These are phyloP conservation scores for Picea abies DNA, from an alignment of 83 land plant species.

Conservation along the genomic window DNA sequence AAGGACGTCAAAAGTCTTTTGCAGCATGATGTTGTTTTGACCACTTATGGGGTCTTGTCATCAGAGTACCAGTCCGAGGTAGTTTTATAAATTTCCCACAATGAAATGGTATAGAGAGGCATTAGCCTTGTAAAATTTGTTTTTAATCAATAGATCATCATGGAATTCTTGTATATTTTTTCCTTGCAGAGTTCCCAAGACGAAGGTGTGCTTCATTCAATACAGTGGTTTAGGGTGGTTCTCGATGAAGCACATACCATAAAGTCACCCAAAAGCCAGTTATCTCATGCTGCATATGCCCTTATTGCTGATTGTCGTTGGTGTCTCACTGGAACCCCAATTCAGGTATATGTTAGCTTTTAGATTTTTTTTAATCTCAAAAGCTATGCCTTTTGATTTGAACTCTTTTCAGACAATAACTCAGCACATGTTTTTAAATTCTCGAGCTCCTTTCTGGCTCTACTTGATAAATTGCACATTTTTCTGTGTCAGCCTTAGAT, in stretches of 20 bases:
- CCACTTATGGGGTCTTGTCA: slow-evolving; percentile 93
- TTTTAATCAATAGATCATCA: neutral
- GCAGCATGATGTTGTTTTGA: slow-evolving; percentile 81
- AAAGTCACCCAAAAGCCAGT: slow-evolving; percentile 74
- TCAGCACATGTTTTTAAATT: neutral
- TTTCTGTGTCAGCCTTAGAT: neutral
- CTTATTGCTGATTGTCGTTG: slow-evolving; percentile 84
- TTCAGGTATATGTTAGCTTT: slow-evolving; percentile 59
- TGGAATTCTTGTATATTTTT: slow-evolving; percentile 1
- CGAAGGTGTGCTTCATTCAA: slow-evolving; percentile 75
- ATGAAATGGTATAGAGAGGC: neutral
- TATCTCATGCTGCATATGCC: slow-evolving; percentile 83
- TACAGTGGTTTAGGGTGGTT: slow-evolving; percentile 89
- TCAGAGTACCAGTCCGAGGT: slow-evolving; percentile 84
- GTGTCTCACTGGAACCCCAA: slow-evolving; percentile 98
- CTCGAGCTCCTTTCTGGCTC: neutral
- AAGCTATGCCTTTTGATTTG: neutral
- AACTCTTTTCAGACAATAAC: neutral
- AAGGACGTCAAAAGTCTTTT: slow-evolving; percentile 68
- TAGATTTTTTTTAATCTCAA: neutral
- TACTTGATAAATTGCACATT: neutral
- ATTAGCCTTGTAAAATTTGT: neutral
- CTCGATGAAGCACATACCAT: slow-evolving; percentile 98
- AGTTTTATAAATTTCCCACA: slow-evolving; percentile 7
- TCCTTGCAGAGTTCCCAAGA: slow-evolving; percentile 53